Base-by-base conservation (phyloP, 1,284 basidiomycete genomes). In the Cryptococcus sp. region DNA sequence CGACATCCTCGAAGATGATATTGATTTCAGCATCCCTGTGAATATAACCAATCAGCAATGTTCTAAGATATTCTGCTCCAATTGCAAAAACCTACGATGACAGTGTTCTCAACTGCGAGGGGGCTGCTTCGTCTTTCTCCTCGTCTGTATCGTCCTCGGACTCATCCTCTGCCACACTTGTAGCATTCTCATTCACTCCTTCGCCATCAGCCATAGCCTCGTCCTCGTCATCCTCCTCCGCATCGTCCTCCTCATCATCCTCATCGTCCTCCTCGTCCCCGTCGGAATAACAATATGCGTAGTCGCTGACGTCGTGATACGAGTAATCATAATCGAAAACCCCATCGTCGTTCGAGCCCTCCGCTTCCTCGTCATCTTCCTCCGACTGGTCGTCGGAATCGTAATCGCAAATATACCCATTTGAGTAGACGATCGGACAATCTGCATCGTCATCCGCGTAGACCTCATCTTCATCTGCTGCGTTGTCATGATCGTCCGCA, bases 171-270 rank as follows among this genome's bases (percentile, higher is more conserved):
- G 50, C 23, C n/a, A 22, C 50, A 40, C 29, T 34, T 10, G 29
- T 34, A 34, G 8, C 29, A 4, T 10, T 13, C 29, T 34, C 29
- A 13, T 13, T 34, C 41, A 3, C 10, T 22, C 46, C 43, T 34
- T 51, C 54, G 17, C 56, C 58, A 1, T 47, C 44, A 7, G 52
- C 37, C 22, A 20, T 43, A 17, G 41, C 40, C n/a, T 49, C 45
- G 29, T 20, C 39, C n/a, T 53, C 46, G 26, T 38, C 49, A 15
- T 52, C 50, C 1, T 15, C 46, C 13, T 46, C 58, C 39, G 46
- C 50, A 20, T 53, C 43, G 22, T 50, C 19, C 17, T 57, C 50
- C n/a, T 19, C 26, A 37, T 40, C 45, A 15, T 41, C 19, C 8
- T 34, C 29, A 16, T 46, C 51, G 26, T 54, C 45, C 6, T 41